Evolutionary conservation across 2,329 filamentous ascomycete species (phyloP), one percentile per base, ranked within the genome.

Genomic region (Bipolaris victoriae): DNA sequence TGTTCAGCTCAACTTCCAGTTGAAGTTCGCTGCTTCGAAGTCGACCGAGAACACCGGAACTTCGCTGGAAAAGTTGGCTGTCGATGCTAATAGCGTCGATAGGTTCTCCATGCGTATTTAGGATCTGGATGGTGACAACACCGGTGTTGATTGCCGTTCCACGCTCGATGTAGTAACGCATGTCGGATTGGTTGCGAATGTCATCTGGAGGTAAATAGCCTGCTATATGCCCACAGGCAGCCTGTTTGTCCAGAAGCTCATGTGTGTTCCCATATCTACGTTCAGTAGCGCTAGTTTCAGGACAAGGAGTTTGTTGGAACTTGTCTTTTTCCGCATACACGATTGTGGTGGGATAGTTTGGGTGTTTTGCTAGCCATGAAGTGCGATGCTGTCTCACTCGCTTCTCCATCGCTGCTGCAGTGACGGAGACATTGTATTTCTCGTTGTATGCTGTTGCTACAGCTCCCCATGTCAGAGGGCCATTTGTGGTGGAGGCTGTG

Each of bases 321-420:
- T 39, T 49, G 16, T 6, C 3, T 11, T 58, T 62, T 37, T 52
- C 41, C n/a, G 57, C 43, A 33, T 62, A 62, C 5, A 50, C 1
- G 13, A 62, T 57, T 4, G 57, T 37, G 6, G 22, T 41, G 4
- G 60, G 57, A 48, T 62, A 55, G 13, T 13, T 26, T 22, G 55
- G 60, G 31, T 55, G 49, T 9, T 46, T 46, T 20, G 3, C 41
- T 26, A 61, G 22, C 58, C 54, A 61, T 11, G 36, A 37, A 3
- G 39, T 7, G 36, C 59, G 47, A 24, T 58, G 52, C 41, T 58
- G 44, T 7, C 59, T 44, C 9, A 18, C 55, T 5, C 61, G 59
- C 48, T 65, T 65, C 16, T 62, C 56, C 43, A 61, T 58, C 0
- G 61, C 57, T 13, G 62, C 56, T 53, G 46, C 29, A 20, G 39